Percentiles rank a stretch among this genome's conserved stretches.
Evolutionary conservation across 1,139 yeast genomes (phyloP).

Genomic region (Tardiomyces blankii): DNA sequence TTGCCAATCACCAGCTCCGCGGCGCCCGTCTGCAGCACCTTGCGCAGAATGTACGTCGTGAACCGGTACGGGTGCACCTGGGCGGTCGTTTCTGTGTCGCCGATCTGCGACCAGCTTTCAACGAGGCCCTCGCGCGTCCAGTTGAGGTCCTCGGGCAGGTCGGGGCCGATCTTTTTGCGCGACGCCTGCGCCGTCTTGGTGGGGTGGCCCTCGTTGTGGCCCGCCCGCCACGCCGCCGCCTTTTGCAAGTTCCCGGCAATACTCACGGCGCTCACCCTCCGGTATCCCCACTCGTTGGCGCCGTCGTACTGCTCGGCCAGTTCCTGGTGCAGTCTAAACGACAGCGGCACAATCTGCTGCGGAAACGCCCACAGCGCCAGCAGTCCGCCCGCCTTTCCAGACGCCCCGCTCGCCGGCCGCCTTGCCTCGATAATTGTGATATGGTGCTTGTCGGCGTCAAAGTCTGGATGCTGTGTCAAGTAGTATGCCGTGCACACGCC

Average conservation of each 20-base stretch:
- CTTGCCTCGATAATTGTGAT: conserved; percentile 85
- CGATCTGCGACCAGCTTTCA: conserved; percentile 66
- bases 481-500: conserved; percentile 95
- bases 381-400: conserved; percentile 96
- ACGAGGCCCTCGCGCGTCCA: conserved; percentile 70
- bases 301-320: conserved; percentile 73
- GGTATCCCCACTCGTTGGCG: conserved; percentile 81
- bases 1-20: conserved; percentile 78
- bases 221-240: background rate
- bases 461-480: conserved; percentile 71
- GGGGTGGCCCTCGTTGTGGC: background rate
- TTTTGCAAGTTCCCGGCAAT: conserved; percentile 63
- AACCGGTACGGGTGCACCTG: conserved; percentile 95
- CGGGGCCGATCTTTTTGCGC: background rate
- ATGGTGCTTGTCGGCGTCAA: conserved; percentile 59
- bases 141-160: conserved; percentile 59
- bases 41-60: conserved; percentile 66
- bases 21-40: conserved; percentile 77
- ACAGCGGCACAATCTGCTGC: conserved; percentile 81
- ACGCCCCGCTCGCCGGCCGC: conserved; percentile 94
- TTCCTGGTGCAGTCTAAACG: conserved; percentile 78
- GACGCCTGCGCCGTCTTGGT: conserved; percentile 1
- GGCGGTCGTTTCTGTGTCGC: conserved; percentile 83
- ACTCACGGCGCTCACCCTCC: conserved; percentile 77
- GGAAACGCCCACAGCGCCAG: conserved; percentile 96